These are phyloP conservation scores for Heliophila coronopifolia DNA, from an alignment of 441 rosid species.

Conservation along the genomic window DNA sequence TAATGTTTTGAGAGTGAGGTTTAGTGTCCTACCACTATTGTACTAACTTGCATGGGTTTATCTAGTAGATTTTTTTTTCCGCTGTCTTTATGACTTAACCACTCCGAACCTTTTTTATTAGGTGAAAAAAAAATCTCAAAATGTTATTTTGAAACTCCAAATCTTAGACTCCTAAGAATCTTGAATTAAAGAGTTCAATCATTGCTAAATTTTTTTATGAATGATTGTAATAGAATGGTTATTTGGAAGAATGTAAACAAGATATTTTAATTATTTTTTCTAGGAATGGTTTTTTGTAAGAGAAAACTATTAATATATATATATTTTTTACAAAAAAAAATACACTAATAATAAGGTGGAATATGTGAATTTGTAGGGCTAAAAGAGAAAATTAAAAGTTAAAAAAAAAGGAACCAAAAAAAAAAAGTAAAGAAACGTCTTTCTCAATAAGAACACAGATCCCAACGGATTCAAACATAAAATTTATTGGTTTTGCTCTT, in stretches of 20 bases:
- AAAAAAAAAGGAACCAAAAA: not conserved
- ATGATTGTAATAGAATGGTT: not conserved
- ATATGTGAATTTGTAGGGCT: conserved; percentile 32
- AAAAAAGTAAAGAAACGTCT: conserved; percentile 39
- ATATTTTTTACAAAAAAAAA: no score
- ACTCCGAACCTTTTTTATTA: not conserved
- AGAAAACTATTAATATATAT: no score
- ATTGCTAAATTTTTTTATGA: not conserved
- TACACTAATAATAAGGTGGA: conserved; percentile 1
- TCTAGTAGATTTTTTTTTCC: not conserved
- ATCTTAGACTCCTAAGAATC: not conserved
- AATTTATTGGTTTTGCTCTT: conserved; percentile 39
- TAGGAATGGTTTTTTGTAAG: not conserved
- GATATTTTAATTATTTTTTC: not conserved
- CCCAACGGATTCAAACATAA: conserved; percentile 59
- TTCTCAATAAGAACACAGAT: conserved; percentile 78
- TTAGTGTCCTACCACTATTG: conserved; percentile 20
- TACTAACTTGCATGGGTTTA: conserved; percentile 11
- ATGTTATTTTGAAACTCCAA: not conserved
- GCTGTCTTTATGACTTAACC: not conserved
- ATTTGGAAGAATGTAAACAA: no score
- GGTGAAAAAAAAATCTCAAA: not conserved
- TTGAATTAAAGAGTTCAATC: not conserved
- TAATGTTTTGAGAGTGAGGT: conserved; percentile 20
- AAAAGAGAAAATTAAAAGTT: conserved; percentile 39